These are phyloP conservation scores for Agaricus bisporus DNA, from an alignment of 768 basidiomycete species.

Conservation along the genomic window DNA sequence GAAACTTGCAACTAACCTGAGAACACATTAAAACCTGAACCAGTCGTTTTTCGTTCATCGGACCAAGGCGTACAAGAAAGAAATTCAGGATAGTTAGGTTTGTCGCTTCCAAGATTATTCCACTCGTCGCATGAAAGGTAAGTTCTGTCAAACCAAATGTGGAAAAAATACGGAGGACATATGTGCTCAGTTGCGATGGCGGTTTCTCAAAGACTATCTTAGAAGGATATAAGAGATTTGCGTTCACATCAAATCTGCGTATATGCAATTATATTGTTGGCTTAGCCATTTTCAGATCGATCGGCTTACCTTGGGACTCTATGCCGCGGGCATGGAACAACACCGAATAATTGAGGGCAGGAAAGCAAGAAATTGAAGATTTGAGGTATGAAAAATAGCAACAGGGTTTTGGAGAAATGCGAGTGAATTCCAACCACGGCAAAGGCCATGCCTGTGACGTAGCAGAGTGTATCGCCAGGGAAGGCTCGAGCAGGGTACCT, in stretches of 20 bases:
- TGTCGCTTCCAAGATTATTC: conserved; percentile 61
- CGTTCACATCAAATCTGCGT: conserved; percentile 65
- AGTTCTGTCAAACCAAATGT: conserved; percentile 63
- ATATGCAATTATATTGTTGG: conserved; percentile 9
- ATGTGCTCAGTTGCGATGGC: conserved; percentile 46
- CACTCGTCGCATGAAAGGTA: conserved; percentile 45
- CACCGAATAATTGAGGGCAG: conserved; percentile 89
- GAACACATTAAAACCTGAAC: conserved; percentile 66
- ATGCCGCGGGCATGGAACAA: conserved; percentile 93
- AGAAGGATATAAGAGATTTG: conserved; percentile 77
- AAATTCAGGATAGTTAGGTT: conserved; percentile 92
- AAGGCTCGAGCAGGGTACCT: conserved; percentile 97
- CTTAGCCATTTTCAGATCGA: neutral
- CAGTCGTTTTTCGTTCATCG: conserved; percentile 79
- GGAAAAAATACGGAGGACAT: conserved; percentile 56
- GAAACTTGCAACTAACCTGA: conserved; percentile 48
- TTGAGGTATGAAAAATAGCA: conserved; percentile 96
- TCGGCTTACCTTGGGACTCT: conserved; percentile 74
- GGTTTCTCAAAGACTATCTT: conserved; percentile 52
- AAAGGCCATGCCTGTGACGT: conserved; percentile 98
- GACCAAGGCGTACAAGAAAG: conserved; percentile 72
- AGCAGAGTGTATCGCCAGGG: conserved; percentile 96
- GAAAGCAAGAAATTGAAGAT: conserved; percentile 96
- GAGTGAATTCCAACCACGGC: conserved; percentile 96
- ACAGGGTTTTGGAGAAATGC: conserved; percentile 94